These are phyloP conservation scores for Prunus mume DNA, from an alignment of 306 rosid species.

Conservation along the genomic window DNA sequence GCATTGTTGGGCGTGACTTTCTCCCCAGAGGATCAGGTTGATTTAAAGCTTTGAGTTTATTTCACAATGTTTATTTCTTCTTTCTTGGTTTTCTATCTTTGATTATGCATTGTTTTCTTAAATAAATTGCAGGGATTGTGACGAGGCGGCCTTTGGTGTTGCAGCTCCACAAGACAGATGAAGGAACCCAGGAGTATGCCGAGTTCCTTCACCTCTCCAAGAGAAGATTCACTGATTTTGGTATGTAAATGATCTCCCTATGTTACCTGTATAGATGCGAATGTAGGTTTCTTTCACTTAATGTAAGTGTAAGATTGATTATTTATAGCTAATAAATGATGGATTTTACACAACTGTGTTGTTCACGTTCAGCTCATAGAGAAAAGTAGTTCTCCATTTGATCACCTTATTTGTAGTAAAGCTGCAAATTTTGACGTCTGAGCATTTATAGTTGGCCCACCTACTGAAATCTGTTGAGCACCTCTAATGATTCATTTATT, in stretches of 20 bases:
- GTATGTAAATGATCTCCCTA: slow-evolving; percentile 32
- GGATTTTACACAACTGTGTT: background rate
- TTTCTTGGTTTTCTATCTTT: background rate
- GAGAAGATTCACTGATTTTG: slow-evolving; percentile 66
- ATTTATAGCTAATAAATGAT: background rate
- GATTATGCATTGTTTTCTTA: background rate
- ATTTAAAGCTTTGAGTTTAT: background rate
- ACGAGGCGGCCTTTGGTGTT: slow-evolving; percentile 93
- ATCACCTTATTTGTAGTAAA: background rate
- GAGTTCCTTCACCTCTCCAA: slow-evolving; percentile 91
- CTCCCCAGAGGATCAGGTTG: slow-evolving; percentile 97
- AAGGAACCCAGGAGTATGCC: slow-evolving; percentile 70
- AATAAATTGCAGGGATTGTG: slow-evolving; percentile 71
- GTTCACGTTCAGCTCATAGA: no score
- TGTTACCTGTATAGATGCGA: background rate
- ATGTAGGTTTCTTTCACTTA: background rate
- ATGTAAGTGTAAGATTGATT: background rate
- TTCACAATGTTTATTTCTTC: background rate
- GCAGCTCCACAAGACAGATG: slow-evolving; percentile 90
- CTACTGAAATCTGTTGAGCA: background rate
- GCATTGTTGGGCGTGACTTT: slow-evolving; percentile 96
- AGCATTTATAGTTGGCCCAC: background rate
- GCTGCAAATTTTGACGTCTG: slow-evolving; percentile 7
- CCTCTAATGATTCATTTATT: background rate
- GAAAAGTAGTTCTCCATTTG: background rate